These are phyloP conservation scores for Candida gorgasii DNA, from an alignment of 805 yeast species.

Conservation along the genomic window DNA sequence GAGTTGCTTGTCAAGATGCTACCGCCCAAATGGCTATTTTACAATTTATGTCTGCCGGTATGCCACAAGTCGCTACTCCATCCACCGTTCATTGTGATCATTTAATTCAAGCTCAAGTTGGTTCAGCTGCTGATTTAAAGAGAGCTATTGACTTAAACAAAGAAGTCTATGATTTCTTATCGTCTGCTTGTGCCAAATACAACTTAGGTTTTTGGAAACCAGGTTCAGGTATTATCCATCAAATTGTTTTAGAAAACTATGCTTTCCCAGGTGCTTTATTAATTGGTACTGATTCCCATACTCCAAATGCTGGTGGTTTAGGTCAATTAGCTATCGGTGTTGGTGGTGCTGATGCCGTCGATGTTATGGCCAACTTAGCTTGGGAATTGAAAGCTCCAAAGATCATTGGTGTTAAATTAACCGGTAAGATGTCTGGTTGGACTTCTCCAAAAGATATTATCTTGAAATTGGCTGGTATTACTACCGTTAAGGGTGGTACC, in stretches of 20 bases:
- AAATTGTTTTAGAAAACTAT: slow-evolving; percentile 92
- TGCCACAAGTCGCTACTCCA: slow-evolving; percentile 90
- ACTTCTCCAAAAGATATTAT: slow-evolving; percentile 96
- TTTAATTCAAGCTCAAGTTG: slow-evolving; percentile 92
- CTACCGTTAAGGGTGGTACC: slow-evolving; percentile 98
- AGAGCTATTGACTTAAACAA: slow-evolving; percentile 87
- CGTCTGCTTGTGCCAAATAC: slow-evolving; percentile 89
- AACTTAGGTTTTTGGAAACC: slow-evolving; percentile 99
- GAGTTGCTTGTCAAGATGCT: slow-evolving; percentile 99
- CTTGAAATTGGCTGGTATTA: slow-evolving; percentile 87
- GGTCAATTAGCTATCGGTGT: slow-evolving; percentile 98
- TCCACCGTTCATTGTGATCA: slow-evolving; percentile 98
- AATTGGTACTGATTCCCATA: slow-evolving; percentile 96
- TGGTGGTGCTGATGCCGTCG: slow-evolving; percentile 99
- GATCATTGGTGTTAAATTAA: slow-evolving; percentile 89
- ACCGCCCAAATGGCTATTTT: slow-evolving; percentile 97
- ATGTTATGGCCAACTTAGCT: slow-evolving; percentile 88
- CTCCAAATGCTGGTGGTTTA: slow-evolving; percentile 98
- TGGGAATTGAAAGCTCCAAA: slow-evolving; percentile 99
- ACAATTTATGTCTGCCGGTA: slow-evolving; percentile 95
- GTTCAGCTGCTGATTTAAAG: slow-evolving; percentile 81
- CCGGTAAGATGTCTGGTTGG: slow-evolving; percentile 94
- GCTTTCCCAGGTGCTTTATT: slow-evolving; percentile 97
- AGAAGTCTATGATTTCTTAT: slow-evolving; percentile 91
- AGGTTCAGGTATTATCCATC: slow-evolving; percentile 98